Percentiles rank a stretch among this genome's conserved stretches.
Conservation (phyloP, 176 grass and related monocot species). For the Dactylis glomerata region DNA sequence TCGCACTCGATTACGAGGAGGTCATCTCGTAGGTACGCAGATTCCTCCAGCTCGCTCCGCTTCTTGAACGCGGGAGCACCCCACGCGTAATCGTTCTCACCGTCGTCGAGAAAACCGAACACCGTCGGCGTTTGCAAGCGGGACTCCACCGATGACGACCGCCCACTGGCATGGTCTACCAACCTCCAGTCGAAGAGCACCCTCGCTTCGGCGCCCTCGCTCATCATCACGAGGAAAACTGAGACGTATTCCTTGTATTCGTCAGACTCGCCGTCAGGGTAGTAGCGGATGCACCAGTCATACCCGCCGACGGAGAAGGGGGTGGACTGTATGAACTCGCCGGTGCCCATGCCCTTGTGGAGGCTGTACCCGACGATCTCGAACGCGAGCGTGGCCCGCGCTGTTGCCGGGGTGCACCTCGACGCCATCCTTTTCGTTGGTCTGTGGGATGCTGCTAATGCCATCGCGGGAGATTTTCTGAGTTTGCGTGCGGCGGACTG, state of each 20-base stretch:
- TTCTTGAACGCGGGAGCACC: not conserved
- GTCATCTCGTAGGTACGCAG: not conserved
- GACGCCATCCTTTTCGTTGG: not conserved
- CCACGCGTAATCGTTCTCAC: not conserved
- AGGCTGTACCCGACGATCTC: not conserved
- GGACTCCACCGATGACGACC: not conserved
- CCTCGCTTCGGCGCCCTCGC: not conserved
- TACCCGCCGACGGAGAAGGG: not conserved
- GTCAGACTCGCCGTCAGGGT: not conserved
- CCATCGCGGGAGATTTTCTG: not conserved
- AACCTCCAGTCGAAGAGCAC: not conserved
- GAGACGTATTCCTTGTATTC: not conserved
- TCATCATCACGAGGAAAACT: not conserved
- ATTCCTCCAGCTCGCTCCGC: not conserved
- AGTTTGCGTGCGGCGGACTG: no score
- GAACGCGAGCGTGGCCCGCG: not conserved
- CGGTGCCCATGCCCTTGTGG: not conserved
- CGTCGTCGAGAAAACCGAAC: not conserved
- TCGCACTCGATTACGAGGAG: not conserved
- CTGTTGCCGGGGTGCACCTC: not conserved
- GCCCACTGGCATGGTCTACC: not conserved
- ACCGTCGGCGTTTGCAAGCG: not conserved
- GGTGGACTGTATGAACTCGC: not conserved
- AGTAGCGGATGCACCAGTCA: not conserved
- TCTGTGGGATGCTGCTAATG: not conserved